Evolutionary conservation across 2,329 filamentous ascomycete species (phyloP).

Genomic region (Fusarium sp.): DNA sequence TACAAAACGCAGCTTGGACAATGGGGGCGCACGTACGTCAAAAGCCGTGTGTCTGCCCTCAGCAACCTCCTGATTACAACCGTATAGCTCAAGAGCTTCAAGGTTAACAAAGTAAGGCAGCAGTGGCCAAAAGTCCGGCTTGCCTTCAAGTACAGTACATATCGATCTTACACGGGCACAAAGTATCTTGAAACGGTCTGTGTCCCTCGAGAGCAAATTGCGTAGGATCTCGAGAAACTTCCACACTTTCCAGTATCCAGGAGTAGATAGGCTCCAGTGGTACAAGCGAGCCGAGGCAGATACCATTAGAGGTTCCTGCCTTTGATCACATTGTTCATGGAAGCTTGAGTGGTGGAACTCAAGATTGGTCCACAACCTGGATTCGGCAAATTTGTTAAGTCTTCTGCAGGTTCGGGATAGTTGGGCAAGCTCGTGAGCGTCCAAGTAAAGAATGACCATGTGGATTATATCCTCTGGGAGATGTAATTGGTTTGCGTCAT

Average conservation of each 20-base stretch:
- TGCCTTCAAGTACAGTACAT: neutral
- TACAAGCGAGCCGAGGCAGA: neutral
- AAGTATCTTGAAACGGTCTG: neutral
- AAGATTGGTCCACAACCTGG: neutral
- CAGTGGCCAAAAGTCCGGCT: neutral
- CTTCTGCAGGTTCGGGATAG: neutral
- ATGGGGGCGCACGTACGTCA: neutral
- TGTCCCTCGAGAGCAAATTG: neutral
- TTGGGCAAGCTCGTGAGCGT: neutral
- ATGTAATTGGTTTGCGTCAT: neutral
- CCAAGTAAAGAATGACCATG: neutral
- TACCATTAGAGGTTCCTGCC: neutral
- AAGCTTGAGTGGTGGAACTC: neutral
- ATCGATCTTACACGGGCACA: constrained; percentile 1
- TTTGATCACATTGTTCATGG: neutral
- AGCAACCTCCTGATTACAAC: neutral
- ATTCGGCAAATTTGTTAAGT: neutral
- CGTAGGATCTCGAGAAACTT: neutral
- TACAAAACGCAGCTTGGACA: neutral
- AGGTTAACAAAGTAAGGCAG: neutral
- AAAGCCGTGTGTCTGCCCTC: neutral
- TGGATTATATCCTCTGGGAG: constrained; percentile 2
- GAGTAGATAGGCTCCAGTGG: neutral
- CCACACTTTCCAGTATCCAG: neutral
- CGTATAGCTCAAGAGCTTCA: neutral